Base-by-base conservation (phyloP, 163 green algal species). In the Coccomyxa subellipsoidea region DNA sequence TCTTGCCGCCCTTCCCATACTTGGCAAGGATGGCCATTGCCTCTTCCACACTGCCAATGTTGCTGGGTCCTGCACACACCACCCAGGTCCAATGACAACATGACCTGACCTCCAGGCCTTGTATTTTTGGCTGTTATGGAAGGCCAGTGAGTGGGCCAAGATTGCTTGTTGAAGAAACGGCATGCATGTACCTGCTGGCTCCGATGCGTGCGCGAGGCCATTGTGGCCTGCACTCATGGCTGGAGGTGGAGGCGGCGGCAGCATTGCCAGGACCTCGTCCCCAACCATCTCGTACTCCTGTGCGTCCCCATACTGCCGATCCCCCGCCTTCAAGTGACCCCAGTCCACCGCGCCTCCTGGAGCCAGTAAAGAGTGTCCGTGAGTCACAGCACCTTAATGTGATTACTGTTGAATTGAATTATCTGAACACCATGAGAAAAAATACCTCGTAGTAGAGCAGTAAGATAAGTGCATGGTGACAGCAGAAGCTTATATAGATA, bases 231-330 rank as follows among this genome's bases (percentile, higher is more conserved):
- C 66, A 36, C 21, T 23, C n/a, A 34, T 36, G 29, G n/a, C n/a
- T 5, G 66, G 66, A 73, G 66, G 66, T n/a, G 66, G 66, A 8
- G 66, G 66, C 7, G 66, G 66, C 66, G n/a, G 29, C 2, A 34
- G 66, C 66, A 73, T 32, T 8, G 66, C n/a, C 27, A 73, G 8
- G 29, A 73, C 72, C 72, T 78, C 72, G 21, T 78, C 72, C n/a
- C 37, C 72, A 32, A 78, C 31, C 29, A 78, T 10, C 15, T 54
- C 10, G 21, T 78, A 47, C 72, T 78, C 15, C 72, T 78, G 36
- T 12, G 31, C 36, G 47, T 78, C 37, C 36, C 72, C 36, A 53
- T 78, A 78, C 72, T 78, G n/a, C 39, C n/a, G 37, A 87, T 81
- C n/a, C 31, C 69, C 77, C 35, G 21, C 80, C 69, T 72, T 83